Conservation (phyloP, 2,329 filamentous ascomycete genomes). For the Sphaerulina vaccinii region DNA sequence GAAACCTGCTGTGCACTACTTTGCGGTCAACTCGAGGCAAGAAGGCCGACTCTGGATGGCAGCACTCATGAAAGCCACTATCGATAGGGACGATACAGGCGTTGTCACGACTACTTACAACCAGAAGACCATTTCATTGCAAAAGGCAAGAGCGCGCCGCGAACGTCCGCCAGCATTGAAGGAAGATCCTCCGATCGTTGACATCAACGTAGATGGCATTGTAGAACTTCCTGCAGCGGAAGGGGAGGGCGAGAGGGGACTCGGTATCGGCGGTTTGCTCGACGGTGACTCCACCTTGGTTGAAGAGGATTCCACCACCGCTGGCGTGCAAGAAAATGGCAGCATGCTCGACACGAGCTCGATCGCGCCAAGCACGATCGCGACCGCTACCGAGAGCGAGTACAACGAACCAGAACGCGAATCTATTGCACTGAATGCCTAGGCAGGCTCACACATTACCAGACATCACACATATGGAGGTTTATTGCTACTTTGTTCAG, state of each 20-base stretch:
- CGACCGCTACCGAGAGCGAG: conserved; percentile 10
- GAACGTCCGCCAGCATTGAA: conserved; percentile 88
- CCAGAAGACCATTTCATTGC: conserved; percentile 90
- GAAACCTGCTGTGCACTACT: conserved; percentile 95
- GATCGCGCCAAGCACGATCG: conserved; percentile 12
- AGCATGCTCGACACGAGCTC: conserved; percentile 7
- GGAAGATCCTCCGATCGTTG: conserved; percentile 43
- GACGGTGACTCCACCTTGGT: conserved; percentile 21
- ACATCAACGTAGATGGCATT: conserved; percentile 27
- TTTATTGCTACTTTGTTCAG: conserved; percentile 9
- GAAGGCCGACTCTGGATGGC: conserved; percentile 97
- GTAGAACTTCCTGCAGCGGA: conserved; percentile 25
- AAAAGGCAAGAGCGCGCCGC: conserved; percentile 82
- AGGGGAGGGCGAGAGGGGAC: conserved; percentile 23
- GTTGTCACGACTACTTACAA: conserved; percentile 90
- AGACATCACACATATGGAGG: background rate
- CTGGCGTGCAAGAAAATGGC: conserved; percentile 23
- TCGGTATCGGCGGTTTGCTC: conserved; percentile 30
- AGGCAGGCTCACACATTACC: background rate
- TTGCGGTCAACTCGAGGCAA: conserved; percentile 86
- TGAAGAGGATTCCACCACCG: conserved; percentile 18
- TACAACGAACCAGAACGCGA: conserved; percentile 10
- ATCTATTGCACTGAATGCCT: conserved; percentile 11
- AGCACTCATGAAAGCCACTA: conserved; percentile 96
- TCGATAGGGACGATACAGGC: conserved; percentile 75